phyloP scores from a whole-genome alignment of 805 yeast genomes.

The Saccharomycopsis vini region DNA sequence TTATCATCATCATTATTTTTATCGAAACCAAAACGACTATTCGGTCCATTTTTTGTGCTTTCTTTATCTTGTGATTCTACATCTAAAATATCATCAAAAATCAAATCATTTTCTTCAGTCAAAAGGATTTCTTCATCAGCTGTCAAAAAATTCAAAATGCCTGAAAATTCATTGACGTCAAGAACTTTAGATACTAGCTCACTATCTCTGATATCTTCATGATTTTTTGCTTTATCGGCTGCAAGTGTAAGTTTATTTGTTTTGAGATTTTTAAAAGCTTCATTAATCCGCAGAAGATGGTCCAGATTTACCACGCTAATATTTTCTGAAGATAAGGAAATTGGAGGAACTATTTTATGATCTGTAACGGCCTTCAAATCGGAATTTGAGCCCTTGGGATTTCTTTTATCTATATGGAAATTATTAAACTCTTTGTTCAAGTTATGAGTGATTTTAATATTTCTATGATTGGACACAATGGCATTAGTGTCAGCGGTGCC shows the following conservation, averaged over 20 bases:
- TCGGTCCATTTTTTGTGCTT: neutral
- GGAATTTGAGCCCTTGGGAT: no score
- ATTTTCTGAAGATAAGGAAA: no score
- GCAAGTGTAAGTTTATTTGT: slow-evolving; percentile 1
- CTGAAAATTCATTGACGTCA: slow-evolving; percentile 17
- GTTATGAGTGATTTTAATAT: no score
- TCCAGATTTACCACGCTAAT: no score
- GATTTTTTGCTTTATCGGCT: neutral
- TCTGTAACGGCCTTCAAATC: no score
- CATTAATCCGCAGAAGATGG: slow-evolving; percentile 9
- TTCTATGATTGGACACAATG: no score
- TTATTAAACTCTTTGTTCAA: no score
- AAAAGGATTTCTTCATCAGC: slow-evolving; percentile 9
- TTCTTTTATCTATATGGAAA: no score
- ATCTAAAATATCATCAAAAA: no score
- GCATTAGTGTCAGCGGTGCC: neutral
- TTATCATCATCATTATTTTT: no score
- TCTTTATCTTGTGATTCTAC: neutral
- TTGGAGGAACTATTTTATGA: no score
- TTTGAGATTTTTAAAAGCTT: slow-evolving; percentile 12
- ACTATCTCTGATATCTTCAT: slow-evolving; percentile 7
- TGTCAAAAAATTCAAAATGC: slow-evolving; percentile 14
- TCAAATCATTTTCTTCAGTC: no score
- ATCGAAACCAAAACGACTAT: neutral
- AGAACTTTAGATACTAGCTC: slow-evolving; percentile 14